These are phyloP conservation scores for Eucalyptus sp. DNA, from an alignment of 345 rosid genomes.

Conservation along the genomic window DNA sequence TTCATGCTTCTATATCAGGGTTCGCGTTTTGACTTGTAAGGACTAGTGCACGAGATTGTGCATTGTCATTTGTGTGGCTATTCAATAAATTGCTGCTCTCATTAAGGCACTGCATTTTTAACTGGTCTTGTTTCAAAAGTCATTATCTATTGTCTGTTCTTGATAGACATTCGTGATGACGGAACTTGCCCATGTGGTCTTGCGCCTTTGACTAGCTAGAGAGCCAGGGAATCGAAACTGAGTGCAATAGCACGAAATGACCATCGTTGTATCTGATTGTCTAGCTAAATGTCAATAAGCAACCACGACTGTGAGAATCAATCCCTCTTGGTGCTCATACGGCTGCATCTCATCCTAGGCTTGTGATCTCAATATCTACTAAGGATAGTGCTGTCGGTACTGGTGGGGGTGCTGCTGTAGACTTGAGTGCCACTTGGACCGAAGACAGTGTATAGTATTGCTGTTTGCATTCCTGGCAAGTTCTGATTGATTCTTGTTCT, in stretches of 20 bases:
- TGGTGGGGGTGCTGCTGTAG: not conserved
- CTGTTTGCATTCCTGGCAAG: not conserved
- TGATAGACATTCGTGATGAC: not conserved
- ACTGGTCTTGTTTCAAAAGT: not conserved
- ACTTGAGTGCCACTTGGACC: not conserved
- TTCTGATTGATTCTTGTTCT: not conserved
- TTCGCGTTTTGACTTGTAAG: not conserved
- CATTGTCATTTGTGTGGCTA: not conserved
- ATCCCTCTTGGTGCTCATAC: not conserved
- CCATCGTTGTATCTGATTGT: not conserved
- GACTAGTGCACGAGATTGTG: not conserved
- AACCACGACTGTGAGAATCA: not conserved
- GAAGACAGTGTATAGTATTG: not conserved
- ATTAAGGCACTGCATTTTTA: not conserved
- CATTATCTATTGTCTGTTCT: not conserved
- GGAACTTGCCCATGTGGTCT: not conserved
- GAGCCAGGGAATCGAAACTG: not conserved
- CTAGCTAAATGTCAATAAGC: not conserved
- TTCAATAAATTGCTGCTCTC: not conserved
- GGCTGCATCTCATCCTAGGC: not conserved
- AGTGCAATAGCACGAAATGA: not conserved
- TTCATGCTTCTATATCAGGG: not conserved
- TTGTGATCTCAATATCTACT: not conserved
- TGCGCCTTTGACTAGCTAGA: not conserved
- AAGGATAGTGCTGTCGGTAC: not conserved